Evolutionary conservation across 345 rosid genomes (phyloP).

Genomic region (Hibiscus mutabilis): DNA sequence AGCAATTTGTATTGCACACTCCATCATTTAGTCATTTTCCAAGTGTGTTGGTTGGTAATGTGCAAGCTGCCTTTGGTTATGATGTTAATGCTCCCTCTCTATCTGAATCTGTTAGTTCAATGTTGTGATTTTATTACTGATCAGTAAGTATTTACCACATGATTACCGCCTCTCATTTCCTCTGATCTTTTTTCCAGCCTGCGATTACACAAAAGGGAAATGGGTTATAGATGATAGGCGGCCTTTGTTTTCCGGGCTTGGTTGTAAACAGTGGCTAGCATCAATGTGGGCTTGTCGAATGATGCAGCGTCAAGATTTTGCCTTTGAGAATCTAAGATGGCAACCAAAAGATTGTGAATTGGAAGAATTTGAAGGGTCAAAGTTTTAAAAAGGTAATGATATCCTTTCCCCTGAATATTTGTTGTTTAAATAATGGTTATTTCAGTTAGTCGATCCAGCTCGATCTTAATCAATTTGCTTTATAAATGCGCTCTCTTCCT

Average conservation of each 20-base stretch:
- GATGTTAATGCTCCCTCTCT: not conserved
- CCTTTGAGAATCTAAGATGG: constrained; percentile 74
- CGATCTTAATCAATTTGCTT: not conserved
- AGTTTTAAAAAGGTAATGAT: constrained; percentile 64
- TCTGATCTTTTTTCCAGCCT: constrained; percentile 31
- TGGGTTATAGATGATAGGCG: constrained; percentile 75
- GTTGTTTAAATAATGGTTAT: not conserved
- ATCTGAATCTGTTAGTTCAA: not conserved
- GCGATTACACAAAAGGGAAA: constrained; percentile 81
- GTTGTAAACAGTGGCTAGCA: constrained; percentile 89
- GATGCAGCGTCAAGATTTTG: constrained; percentile 82
- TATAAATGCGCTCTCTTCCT: not conserved
- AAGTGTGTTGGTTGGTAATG: not conserved
- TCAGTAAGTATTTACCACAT: constrained; percentile 8
- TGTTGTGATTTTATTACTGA: constrained; percentile 8
- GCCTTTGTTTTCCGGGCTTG: constrained; percentile 72
- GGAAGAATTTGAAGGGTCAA: constrained; percentile 66
- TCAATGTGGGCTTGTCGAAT: constrained; percentile 91
- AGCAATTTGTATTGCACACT: no score
- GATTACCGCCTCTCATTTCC: not conserved
- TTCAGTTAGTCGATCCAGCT: not conserved
- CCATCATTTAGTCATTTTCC: not conserved
- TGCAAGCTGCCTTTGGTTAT: not conserved
- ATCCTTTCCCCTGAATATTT: not conserved
- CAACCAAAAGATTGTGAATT: constrained; percentile 77